phyloP scores from a whole-genome alignment of 106 monocot species.

The Chionographis japonica region DNA sequence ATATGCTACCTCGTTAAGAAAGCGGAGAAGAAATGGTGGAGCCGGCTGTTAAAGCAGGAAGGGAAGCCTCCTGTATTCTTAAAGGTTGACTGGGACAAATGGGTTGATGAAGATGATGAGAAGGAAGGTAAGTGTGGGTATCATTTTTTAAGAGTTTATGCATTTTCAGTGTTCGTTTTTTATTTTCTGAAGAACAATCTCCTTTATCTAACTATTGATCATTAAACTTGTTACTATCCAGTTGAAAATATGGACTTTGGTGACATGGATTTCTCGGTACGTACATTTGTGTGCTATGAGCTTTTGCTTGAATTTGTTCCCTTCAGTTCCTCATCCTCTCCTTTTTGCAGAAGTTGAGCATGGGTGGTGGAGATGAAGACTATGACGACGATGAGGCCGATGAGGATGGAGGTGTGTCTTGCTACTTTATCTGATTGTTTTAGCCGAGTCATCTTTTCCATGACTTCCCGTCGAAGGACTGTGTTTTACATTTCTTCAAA shows the following conservation, averaged over 20 bases:
- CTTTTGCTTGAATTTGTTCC: neutral
- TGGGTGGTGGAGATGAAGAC: conserved; percentile 43
- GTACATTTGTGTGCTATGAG: neutral
- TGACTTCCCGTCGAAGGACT: too few relatives aligned
- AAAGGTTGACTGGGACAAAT: conserved; percentile 94
- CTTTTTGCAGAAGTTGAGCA: conserved; percentile 39
- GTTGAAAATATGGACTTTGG: conserved; percentile 50
- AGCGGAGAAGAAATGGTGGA: conserved; percentile 82
- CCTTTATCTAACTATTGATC: neutral
- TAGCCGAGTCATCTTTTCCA: neutral
- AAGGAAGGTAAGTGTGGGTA: conserved; percentile 29
- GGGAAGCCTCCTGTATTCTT: conserved; percentile 70
- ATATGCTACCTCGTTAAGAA: conserved; percentile 62
- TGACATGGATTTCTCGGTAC: conserved; percentile 78
- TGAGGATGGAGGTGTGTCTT: conserved; percentile 18
- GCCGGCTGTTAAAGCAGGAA: conserved; percentile 56
- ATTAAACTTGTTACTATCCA: neutral
- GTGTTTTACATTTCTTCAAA: neutral
- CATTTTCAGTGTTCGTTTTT: neutral
- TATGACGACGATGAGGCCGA: conserved; percentile 23
- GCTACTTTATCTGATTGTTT: neutral
- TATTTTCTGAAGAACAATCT: neutral
- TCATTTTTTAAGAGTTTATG: too few relatives aligned
- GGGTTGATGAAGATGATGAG: conserved; percentile 89
- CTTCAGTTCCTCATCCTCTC: neutral